Percentiles rank a stretch among this genome's conserved stretches.
Conservation (phyloP, 75 land plant species). For the Isoetes taiwanensis region DNA sequence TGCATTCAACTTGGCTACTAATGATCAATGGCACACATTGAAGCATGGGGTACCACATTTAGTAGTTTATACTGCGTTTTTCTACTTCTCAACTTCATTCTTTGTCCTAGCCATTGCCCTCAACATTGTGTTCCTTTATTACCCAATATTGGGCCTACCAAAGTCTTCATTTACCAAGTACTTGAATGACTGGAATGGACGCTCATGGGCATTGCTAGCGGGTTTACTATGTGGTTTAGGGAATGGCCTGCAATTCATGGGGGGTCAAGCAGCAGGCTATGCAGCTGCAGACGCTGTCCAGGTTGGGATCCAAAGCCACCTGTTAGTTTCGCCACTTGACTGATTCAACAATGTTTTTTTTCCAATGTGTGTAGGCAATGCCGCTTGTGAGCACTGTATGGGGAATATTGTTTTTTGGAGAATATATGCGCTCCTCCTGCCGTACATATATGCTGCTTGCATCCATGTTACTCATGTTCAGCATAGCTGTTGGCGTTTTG, state of each 20-base stretch:
- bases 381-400: slow-evolving; percentile 97
- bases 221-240: slow-evolving; percentile 90
- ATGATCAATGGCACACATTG: slow-evolving; percentile 89
- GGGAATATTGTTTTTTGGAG: slow-evolving; percentile 79
- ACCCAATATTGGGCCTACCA: slow-evolving; percentile 54
- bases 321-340: no score
- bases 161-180: slow-evolving; percentile 64
- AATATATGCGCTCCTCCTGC: slow-evolving; percentile 68
- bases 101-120: slow-evolving; percentile 52
- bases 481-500: slow-evolving; percentile 67
- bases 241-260: slow-evolving; percentile 97
- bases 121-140: slow-evolving; percentile 66
- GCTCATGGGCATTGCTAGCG: slow-evolving; percentile 80
- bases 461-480: slow-evolving; percentile 77
- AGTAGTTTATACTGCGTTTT: slow-evolving; percentile 89
- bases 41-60: slow-evolving; percentile 69
- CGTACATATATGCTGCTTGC: slow-evolving; percentile 58
- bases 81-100: slow-evolving; percentile 71
- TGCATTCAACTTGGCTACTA: slow-evolving; percentile 88
- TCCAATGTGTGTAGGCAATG: slow-evolving; percentile 40
- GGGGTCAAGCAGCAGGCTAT: slow-evolving; percentile 97
- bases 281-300: slow-evolving; percentile 99
- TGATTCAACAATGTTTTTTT: no score
- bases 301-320: slow-evolving; percentile 23
- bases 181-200: slow-evolving; percentile 63